phyloP scores from a whole-genome alignment of 139 green algal species.

The Picochlorum sp. region DNA sequence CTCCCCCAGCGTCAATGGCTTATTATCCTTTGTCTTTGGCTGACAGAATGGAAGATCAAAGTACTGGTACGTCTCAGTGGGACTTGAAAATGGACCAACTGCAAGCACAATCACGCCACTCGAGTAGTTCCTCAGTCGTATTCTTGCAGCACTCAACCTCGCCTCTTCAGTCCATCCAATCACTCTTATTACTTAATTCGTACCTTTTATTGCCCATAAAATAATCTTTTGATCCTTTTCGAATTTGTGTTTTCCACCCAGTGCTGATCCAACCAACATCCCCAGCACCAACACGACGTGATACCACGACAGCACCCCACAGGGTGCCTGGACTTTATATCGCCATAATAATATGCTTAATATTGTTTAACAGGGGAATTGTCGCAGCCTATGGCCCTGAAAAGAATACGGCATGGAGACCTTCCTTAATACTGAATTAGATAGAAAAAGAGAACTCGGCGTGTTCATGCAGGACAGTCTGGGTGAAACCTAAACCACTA shows the following conservation, averaged over 20 bases:
- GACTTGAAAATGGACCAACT: conserved; percentile 11
- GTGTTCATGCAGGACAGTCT: no score
- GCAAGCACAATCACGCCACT: not conserved
- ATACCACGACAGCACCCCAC: not conserved
- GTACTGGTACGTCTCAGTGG: conserved; percentile 89
- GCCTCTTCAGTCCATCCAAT: not conserved
- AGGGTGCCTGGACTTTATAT: no score
- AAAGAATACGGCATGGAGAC: no score
- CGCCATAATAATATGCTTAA: no score
- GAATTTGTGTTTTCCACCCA: conserved; percentile 45
- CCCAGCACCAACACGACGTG: not conserved
- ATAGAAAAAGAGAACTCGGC: no score
- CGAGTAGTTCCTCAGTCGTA: not conserved
- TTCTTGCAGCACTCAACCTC: no score
- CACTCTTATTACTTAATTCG: not conserved
- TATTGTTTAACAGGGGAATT: no score
- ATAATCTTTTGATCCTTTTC: conserved; percentile 48
- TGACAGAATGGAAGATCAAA: conserved; percentile 90
- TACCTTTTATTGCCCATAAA: conserved; percentile 33
- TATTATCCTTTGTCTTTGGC: conserved; percentile 65
- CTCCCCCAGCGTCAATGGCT: conserved; percentile 75
- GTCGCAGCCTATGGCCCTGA: no score
- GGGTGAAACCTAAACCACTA: no score
- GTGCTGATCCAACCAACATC: not conserved
- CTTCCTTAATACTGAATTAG: no score